These are phyloP conservation scores for Simmondsia chinensis DNA, from an alignment of 148 eudicot genomes.

Conservation along the genomic window DNA sequence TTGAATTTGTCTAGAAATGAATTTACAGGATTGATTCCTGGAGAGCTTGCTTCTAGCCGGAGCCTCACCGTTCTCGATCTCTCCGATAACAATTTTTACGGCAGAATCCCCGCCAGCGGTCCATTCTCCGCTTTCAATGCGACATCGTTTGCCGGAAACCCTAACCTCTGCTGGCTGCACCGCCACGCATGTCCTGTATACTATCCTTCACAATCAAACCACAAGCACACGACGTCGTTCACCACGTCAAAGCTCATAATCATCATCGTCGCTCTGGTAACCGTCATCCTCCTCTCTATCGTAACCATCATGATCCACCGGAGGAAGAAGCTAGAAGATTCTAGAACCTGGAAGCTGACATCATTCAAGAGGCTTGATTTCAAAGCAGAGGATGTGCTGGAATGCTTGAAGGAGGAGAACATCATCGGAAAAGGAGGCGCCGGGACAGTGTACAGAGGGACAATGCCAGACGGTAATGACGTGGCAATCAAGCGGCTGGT, in stretches of 20 bases:
- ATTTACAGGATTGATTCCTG: constrained; percentile 37
- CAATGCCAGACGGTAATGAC: constrained; percentile 52
- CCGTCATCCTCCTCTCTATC: constrained; percentile 13
- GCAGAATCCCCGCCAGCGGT: constrained; percentile 26
- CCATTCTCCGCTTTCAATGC: constrained; percentile 34
- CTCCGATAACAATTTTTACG: constrained; percentile 41
- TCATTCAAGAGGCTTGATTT: constrained; percentile 66
- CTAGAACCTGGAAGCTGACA: constrained; percentile 65
- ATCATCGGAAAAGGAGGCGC: constrained; percentile 92
- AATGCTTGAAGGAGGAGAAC: constrained; percentile 71
- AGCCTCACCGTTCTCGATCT: constrained; percentile 34
- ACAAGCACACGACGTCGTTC: constrained; percentile 12
- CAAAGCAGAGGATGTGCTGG: constrained; percentile 57
- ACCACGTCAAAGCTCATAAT: constrained; percentile 22
- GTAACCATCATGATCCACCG: constrained; percentile 18
- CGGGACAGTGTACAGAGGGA: constrained; percentile 79
- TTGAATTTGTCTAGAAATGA: constrained; percentile 33
- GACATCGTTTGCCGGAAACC: constrained; percentile 33
- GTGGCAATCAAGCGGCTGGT: constrained; percentile 66
- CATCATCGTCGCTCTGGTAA: constrained; percentile 11
- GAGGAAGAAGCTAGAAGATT: constrained; percentile 30
- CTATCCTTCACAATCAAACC: background rate
- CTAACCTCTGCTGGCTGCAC: constrained; percentile 32
- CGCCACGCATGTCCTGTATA: constrained; percentile 29
- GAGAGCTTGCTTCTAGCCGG: constrained; percentile 11